These are phyloP conservation scores for Peronospora tabacina DNA, from an alignment of 352 stramenopile species.

Conservation along the genomic window DNA sequence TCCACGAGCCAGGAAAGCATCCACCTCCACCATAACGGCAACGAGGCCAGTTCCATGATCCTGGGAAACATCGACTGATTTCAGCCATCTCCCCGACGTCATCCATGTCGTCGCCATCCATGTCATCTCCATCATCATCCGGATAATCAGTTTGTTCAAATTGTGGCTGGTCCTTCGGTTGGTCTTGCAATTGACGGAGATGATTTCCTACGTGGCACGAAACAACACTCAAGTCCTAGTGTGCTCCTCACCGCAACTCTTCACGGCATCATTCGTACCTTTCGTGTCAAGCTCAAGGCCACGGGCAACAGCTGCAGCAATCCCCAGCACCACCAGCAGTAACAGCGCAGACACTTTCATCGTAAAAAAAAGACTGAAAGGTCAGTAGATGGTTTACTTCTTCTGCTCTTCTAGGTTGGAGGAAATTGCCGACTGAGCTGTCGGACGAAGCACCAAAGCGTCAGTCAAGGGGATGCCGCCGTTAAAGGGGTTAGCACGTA, in stretches of 20 bases:
- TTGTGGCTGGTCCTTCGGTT: constrained; percentile 7
- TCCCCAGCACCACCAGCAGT: constrained; percentile 11
- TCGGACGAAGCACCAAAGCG: neutral
- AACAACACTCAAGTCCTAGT: neutral
- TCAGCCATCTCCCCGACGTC: constrained; percentile 5
- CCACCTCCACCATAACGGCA: constrained; percentile 11
- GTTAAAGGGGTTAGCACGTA: neutral
- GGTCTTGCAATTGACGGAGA: constrained; percentile 15
- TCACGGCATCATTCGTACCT: neutral
- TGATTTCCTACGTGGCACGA: constrained; percentile 2
- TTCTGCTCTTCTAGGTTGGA: neutral
- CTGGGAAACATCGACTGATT: constrained; percentile 10
- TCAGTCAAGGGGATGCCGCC: neutral
- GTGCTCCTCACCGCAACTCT: neutral
- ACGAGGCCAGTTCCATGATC: constrained; percentile 18
- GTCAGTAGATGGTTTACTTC: neutral
- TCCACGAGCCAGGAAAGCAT: constrained; percentile 9
- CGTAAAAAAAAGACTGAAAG: neutral
- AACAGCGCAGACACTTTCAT: constrained; percentile 17
- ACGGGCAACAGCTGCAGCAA: constrained; percentile 1
- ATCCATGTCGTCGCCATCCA: neutral
- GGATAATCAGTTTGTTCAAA: constrained; percentile 4
- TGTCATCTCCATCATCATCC: constrained; percentile 2
- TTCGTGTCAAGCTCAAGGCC: neutral
- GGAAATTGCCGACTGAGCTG: constrained; percentile 20